phyloP scores from a whole-genome alignment of 352 stramenopile species.

The Phytophthora constricta region DNA sequence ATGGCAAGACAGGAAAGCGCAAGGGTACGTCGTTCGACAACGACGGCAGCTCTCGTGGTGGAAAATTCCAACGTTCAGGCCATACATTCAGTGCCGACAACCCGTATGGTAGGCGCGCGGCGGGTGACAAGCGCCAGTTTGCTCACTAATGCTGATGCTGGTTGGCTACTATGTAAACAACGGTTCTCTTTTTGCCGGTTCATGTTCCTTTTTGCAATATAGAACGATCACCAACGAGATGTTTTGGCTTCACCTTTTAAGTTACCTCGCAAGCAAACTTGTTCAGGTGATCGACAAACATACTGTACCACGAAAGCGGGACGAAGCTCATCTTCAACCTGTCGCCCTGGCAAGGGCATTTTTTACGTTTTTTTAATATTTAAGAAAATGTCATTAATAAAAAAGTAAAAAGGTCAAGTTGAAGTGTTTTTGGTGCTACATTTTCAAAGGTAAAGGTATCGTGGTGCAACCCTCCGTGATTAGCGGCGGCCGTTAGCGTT shows the following conservation, averaged over 20 bases:
- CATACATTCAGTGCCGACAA: constrained; percentile 98
- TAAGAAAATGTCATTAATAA: too few species aligned
- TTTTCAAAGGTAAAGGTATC: too few species aligned
- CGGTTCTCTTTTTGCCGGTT: constrained; percentile 15
- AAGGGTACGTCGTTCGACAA: constrained; percentile 70
- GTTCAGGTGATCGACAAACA: not conserved
- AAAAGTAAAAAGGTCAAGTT: too few species aligned
- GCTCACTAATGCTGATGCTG: constrained; percentile 43
- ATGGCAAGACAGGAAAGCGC: constrained; percentile 77
- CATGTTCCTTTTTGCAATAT: constrained; percentile 39
- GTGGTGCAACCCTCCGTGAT: too few species aligned
- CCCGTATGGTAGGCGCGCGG: constrained; percentile 94
- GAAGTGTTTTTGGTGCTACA: too few species aligned
- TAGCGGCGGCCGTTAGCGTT: too few species aligned
- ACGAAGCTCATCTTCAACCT: too few species aligned
- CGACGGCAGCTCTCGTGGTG: constrained; percentile 45
- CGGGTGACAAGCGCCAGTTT: constrained; percentile 96
- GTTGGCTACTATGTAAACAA: constrained; percentile 38
- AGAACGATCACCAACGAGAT: constrained; percentile 33
- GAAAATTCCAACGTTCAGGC: constrained; percentile 84
- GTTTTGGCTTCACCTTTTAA: not conserved
- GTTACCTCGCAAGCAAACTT: not conserved
- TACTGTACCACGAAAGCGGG: too few species aligned
- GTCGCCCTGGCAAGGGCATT: too few species aligned
- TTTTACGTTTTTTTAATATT: too few species aligned